Conservation (phyloP, 148 eudicot genomes). For the Silene uniflora region DNA sequence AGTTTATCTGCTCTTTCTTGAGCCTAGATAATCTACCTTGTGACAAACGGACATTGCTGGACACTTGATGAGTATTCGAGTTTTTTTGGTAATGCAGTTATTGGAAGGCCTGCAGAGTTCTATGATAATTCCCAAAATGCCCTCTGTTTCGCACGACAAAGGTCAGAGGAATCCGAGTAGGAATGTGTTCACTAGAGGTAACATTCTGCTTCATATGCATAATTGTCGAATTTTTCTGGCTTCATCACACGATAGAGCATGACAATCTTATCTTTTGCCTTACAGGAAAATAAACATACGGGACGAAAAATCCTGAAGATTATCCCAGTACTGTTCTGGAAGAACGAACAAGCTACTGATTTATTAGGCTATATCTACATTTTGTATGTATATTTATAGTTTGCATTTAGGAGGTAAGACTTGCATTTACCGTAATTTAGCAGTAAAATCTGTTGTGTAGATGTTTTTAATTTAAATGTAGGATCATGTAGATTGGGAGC, state of each 20-base stretch:
- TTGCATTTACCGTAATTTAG: slow-evolving; percentile 23
- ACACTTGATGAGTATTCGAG: not conserved
- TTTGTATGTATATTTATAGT: slow-evolving; percentile 33
- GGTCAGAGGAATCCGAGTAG: slow-evolving; percentile 44
- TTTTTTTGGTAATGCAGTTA: slow-evolving; percentile 40
- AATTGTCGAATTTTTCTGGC: not conserved
- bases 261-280: slow-evolving; percentile 5
- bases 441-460: slow-evolving; percentile 31
- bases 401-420: slow-evolving; percentile 23
- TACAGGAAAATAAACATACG: slow-evolving; percentile 26
- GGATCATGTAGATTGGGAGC: slow-evolving; percentile 18
- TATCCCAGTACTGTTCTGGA: not conserved
- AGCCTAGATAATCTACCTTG: not conserved
- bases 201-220: not conserved
- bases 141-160: slow-evolving; percentile 64
- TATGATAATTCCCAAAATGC: slow-evolving; percentile 57
- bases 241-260: not conserved
- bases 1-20: too few species aligned
- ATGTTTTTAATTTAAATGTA: slow-evolving; percentile 23
- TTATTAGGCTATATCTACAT: slow-evolving; percentile 18
- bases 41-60: not conserved
- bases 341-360: slow-evolving; percentile 21
- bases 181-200: slow-evolving; percentile 42
- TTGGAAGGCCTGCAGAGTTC: slow-evolving; percentile 90
- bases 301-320: not conserved